Base-by-base conservation (phyloP, 371 early-diverging fungal species). In the Conidiobolus incongruus region DNA sequence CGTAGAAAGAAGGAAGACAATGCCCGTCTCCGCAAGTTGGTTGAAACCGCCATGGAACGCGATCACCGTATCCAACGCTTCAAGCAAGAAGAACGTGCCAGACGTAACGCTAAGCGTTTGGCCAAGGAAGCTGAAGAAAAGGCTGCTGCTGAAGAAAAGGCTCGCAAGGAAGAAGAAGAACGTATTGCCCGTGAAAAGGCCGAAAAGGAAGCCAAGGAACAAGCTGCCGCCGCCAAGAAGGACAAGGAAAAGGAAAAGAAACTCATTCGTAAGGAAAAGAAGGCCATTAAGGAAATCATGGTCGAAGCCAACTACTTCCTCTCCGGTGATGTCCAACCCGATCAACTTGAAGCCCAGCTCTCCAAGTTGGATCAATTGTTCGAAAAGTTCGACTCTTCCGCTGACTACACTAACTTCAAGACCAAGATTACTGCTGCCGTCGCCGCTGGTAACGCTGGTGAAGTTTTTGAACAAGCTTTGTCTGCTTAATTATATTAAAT, bases 1-100 rank as follows among this genome's bases (percentile, higher is more conserved):
- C 76, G 77, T 58, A 68, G 65, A 48, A 95, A 96, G 82, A 93
- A 89, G 72, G 93, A 93, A 62, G 97, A 96, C 60, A 89, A 73
- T 58, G 74, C 81, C 46, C 79, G 95, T 55, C 56, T 91, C 16
- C 77, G 74, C 52, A 72, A 70, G 43, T 58, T 96, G 37, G 82
- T 93, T 31, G 63, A 42, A 23, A 16, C 34, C 33, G 40, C 42
- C 15, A 17, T 47, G 19, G 15, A 44, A 4, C 12, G 16, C 11
- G 97, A 96, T 62, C 94, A 93, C 42, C 84, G 97, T 52, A 83
- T 94, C 62, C 66, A 63, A 48, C 49, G 63, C 46, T 90, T 84
- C 75, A 83, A 78, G 65, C 81, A 88, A 58, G 80, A 78, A 48
- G 95, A 89, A 45, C 80, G 80, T 68, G 65, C 66, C 55, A 75